A percentile compares a stretch with the other conserved stretches of the same genome.
These are phyloP conservation scores for Saturnispora serradocipensis DNA, from an alignment of 805 yeast genomes.

Conservation along the genomic window DNA sequence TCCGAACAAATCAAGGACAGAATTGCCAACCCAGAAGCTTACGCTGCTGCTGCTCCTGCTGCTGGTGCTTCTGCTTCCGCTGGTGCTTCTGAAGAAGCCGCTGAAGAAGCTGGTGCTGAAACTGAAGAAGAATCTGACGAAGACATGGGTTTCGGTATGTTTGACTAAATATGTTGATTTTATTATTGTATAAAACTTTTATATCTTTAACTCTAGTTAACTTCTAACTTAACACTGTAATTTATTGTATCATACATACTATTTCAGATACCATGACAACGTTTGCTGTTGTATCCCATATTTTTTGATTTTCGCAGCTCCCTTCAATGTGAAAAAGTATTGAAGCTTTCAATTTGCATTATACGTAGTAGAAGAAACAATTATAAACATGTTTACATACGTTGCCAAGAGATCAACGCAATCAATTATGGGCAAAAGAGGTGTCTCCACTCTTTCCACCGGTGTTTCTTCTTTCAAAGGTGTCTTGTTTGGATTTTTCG, in stretches of 20 bases:
- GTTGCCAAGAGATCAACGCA: constrained; percentile 11
- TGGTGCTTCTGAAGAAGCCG: constrained; percentile 59
- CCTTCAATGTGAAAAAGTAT: background rate
- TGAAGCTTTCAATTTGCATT: background rate
- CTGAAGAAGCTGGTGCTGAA: constrained; percentile 59
- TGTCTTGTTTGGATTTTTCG: constrained; percentile 64
- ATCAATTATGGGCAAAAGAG: constrained; percentile 5
- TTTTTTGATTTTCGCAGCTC: background rate
- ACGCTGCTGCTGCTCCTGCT: constrained; percentile 98
- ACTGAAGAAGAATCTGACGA: constrained; percentile 27
- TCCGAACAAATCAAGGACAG: constrained; percentile 99
- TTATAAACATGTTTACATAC: constrained; percentile 15
- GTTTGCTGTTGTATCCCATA: background rate
- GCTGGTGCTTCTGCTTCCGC: constrained; percentile 70
- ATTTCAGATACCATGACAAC: background rate
- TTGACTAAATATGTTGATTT: constrained; percentile 56
- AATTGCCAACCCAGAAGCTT: constrained; percentile 99
- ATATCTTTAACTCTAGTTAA: background rate
- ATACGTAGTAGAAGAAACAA: background rate
- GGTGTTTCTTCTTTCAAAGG: constrained; percentile 25
- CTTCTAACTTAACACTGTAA: background rate
- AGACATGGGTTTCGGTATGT: constrained; percentile 98
- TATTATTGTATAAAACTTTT: background rate
- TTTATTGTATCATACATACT: background rate
- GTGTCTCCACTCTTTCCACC: constrained; percentile 9